Evolutionary conservation across 2,329 filamentous ascomycete species (phyloP).

Genomic region (Curvularia lunata): DNA sequence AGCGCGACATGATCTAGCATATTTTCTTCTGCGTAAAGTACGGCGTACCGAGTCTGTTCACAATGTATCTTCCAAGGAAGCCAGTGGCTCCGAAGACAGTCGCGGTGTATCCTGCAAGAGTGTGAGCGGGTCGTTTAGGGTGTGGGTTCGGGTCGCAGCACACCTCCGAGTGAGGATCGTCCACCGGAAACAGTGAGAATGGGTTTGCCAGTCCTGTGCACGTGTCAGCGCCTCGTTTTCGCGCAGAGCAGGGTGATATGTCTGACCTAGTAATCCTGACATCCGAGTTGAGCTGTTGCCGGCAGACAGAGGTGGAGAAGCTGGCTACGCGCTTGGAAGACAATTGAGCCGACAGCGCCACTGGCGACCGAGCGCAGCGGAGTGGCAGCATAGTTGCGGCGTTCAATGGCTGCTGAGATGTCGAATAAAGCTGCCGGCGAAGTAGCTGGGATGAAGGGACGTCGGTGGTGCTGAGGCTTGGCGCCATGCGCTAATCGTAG

Average conservation of each 20-base stretch:
- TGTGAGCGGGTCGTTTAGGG: slow-evolving; percentile 39
- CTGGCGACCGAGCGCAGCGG: slow-evolving; percentile 50
- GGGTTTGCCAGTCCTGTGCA: slow-evolving; percentile 81
- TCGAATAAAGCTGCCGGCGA: slow-evolving; percentile 35
- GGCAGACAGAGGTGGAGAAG: slow-evolving; percentile 38
- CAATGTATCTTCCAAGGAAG: slow-evolving; percentile 94
- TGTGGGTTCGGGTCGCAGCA: slow-evolving; percentile 14
- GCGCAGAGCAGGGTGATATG: not conserved
- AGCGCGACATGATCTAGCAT: slow-evolving; percentile 17
- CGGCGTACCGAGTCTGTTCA: slow-evolving; percentile 81
- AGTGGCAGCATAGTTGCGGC: slow-evolving; percentile 49
- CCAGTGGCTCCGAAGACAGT: slow-evolving; percentile 98
- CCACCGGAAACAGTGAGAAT: slow-evolving; percentile 88
- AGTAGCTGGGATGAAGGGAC: slow-evolving; percentile 29
- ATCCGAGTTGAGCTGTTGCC: slow-evolving; percentile 66
- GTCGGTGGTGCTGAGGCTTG: slow-evolving; percentile 31
- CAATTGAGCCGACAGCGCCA: slow-evolving; percentile 44
- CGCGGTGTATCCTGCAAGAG: slow-evolving; percentile 78
- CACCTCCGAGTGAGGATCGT: slow-evolving; percentile 88
- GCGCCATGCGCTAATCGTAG: slow-evolving; percentile 28
- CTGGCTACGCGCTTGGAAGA: slow-evolving; percentile 36
- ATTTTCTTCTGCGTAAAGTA: not conserved
- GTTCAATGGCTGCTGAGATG: slow-evolving; percentile 47
- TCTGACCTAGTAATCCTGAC: slow-evolving; percentile 75
- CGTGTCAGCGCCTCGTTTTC: slow-evolving; percentile 18